phyloP scores from a whole-genome alignment of 805 yeast species.

The Cyberlindnera amylophila region DNA sequence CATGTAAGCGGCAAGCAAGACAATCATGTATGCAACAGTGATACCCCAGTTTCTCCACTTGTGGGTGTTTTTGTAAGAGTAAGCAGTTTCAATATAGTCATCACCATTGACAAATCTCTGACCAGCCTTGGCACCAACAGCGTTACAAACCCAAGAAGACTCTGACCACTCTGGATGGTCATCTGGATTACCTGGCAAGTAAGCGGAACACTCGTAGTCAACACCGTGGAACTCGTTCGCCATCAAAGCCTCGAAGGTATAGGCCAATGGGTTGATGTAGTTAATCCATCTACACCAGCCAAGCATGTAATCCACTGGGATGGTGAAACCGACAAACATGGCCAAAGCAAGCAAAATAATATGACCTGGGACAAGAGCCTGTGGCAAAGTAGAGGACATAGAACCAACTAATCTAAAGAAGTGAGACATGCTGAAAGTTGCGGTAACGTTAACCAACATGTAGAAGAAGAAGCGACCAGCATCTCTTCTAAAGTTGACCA shows the following conservation, averaged over 20 bases:
- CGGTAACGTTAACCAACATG: constrained; percentile 37
- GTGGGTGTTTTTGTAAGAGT: constrained; percentile 41
- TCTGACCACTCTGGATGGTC: constrained; percentile 24
- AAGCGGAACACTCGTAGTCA: constrained; percentile 42
- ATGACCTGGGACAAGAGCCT: constrained; percentile 59
- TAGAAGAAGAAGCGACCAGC: constrained; percentile 57
- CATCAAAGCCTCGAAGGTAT: constrained; percentile 55
- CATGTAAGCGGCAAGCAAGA: constrained; percentile 53
- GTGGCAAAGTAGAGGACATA: constrained; percentile 40
- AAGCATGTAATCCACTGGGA: constrained; percentile 52
- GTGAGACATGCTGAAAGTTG: constrained; percentile 55
- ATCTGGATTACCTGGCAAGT: constrained; percentile 41
- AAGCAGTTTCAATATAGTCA: constrained; percentile 41
- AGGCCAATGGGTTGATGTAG: constrained; percentile 55
- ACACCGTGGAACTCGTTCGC: constrained; percentile 52
- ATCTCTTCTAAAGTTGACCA: constrained; percentile 47
- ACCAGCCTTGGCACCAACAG: constrained; percentile 57
- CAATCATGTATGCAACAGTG: constrained; percentile 47
- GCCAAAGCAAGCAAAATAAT: constrained; percentile 44
- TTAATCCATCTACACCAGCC: constrained; percentile 69
- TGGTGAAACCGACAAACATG: constrained; percentile 54
- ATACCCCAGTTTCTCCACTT: constrained; percentile 69
- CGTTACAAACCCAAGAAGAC: constrained; percentile 45
- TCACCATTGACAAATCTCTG: constrained; percentile 46
- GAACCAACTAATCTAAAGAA: constrained; percentile 54